These are phyloP conservation scores for Phytophthora multivora DNA, from an alignment of 352 stramenopile genomes.

Conservation along the genomic window DNA sequence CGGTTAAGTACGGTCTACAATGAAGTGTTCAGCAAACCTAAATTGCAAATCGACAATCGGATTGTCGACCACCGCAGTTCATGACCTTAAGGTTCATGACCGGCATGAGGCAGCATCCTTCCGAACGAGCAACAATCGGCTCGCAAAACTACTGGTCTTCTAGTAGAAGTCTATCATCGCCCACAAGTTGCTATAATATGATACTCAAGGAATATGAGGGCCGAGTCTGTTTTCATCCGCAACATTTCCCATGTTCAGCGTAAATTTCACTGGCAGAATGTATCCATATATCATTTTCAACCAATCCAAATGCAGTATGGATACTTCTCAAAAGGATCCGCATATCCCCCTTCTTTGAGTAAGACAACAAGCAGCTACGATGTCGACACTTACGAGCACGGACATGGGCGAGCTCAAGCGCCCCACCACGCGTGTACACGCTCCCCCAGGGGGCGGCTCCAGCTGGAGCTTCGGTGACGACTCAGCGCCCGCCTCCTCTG, in stretches of 20 bases:
- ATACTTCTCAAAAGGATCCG: constrained; percentile 14
- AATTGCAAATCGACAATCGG: constrained; percentile 2
- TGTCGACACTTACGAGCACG: constrained; percentile 86
- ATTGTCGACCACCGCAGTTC: constrained; percentile 1
- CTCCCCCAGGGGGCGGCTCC: constrained; percentile 74
- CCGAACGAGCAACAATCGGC: no score
- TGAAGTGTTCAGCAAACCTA: background rate
- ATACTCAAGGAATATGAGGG: no score
- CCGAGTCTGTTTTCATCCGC: no score
- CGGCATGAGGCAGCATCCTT: no score
- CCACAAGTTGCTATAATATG: no score
- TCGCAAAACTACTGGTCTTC: no score
- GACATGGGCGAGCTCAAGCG: constrained; percentile 86
- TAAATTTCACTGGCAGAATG: no score
- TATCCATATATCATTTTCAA: constrained; percentile 8
- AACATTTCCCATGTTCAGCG: no score
- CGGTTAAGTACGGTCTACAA: background rate
- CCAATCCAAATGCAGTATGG: constrained; percentile 14
- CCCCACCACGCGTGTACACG: constrained; percentile 78
- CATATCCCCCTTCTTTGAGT: constrained; percentile 5
- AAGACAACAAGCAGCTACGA: background rate
- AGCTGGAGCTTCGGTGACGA: constrained; percentile 76
- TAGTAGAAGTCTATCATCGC: no score
- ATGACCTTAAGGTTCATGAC: no score
- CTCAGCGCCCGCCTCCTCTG: constrained; percentile 10